Evolutionary conservation across 129 eudicot genomes (phyloP), one percentile per base, ranked within the genome.

Genomic region (Tagetes patula): DNA sequence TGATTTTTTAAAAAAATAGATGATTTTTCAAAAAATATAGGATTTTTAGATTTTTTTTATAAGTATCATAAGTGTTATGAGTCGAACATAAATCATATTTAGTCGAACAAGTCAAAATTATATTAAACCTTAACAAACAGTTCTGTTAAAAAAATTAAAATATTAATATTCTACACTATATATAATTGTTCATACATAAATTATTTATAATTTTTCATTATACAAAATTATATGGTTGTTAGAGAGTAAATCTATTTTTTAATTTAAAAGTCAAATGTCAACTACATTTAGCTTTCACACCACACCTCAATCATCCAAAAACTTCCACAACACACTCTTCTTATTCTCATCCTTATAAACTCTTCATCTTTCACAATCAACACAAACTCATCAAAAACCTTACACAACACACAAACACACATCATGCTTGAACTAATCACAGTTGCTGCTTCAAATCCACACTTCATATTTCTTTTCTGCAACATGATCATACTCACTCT

Each of bases 401-500:
- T 9, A 1, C 69, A 3, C 69, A 32, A 59, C 41, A 42, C 38
- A 59, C 63, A 47, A 34, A 69, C 71, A 70, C 53, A 61, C 32
- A 75, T 14, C 60, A 79, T 83, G 96, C 77, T 87, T 67, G 70
- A 70, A n/a, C 32, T 88, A 79, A 77, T 91, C 78, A 75, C 79
- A 13, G 49, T 78, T 66, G 88, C 80, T 68, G 77, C 85, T 76
- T 70, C 90, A 39, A 86, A 84, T 70, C 79, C 85, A 49, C 83
- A 74, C 53, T 2, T 81, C 9, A 74, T 86, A 37, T 91, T 91
- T 54, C 83, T 89, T 56, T 70, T 88, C 64, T 87, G 92, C 78
- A 91, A 88, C 75, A 60, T 88, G 43, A 82, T 88, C 83, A 88
- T 88, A 6, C 70, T 82, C 42, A 52, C 74, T 70, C 72, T 91